phyloP scores from a whole-genome alignment of 345 rosid genomes.

The Crucihimalaya himalaica region DNA sequence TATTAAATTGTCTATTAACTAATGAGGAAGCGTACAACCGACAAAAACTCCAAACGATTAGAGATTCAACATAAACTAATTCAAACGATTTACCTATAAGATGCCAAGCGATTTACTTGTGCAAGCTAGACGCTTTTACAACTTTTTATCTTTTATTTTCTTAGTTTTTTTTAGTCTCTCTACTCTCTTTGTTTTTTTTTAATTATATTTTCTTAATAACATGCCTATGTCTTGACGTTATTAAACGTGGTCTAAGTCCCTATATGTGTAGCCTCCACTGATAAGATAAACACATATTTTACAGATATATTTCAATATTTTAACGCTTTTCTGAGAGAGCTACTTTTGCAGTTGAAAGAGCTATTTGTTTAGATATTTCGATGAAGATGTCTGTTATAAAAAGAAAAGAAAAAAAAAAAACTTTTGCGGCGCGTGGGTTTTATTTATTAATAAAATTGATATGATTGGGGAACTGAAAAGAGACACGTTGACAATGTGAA shows the following conservation, averaged over 20 bases:
- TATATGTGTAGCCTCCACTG: neutral
- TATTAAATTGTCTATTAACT: neutral
- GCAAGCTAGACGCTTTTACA: neutral
- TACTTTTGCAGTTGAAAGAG: neutral
- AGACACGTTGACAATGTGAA: constrained; percentile 40
- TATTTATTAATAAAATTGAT: neutral
- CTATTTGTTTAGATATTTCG: neutral
- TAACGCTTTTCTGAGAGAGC: too few relatives aligned
- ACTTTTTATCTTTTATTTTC: neutral
- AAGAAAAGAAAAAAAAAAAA: too few relatives aligned
- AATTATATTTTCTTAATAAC: too few relatives aligned
- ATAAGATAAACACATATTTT: too few relatives aligned
- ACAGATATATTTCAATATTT: too few relatives aligned
- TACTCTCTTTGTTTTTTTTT: too few relatives aligned
- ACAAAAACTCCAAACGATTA: constrained; percentile 10
- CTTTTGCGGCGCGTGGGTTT: constrained; percentile 6
- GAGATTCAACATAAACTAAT: neutral
- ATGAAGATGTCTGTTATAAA: neutral
- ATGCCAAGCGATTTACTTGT: neutral
- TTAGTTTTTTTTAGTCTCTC: too few relatives aligned
- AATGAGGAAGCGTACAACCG: neutral
- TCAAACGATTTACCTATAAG: neutral
- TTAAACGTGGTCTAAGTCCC: neutral
- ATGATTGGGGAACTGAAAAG: neutral
- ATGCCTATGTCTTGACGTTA: neutral